Evolutionary conservation across 23 red algal genomes (phyloP), one percentile per base, ranked within the genome.

Genomic region (Gracilaria gracilis): DNA sequence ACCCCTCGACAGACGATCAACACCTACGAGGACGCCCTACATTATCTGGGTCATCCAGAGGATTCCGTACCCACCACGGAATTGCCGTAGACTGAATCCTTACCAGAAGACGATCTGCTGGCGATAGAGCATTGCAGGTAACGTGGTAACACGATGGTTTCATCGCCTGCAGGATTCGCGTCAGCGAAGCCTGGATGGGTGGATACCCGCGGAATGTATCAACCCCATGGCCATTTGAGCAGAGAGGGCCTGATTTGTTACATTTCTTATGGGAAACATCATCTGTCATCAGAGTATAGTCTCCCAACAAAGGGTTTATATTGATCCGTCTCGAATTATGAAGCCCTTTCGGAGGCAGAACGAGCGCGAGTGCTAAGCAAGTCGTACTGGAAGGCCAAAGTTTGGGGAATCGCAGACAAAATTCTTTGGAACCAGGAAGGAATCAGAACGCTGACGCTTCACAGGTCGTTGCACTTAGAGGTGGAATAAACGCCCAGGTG

Each of bases 301-400:
- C 38, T 64, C 7, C 25, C 48, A 25, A 24, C 29, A 17, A 83
- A 44, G 57, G 80, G 40, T 16, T 55, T 59, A 4, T 59, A 59
- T 28, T 24, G 54, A 38, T 9, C 58, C n/a, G 44, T 81, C 76
- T 27, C 58, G 76, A 81, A 57, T 27, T 81, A 81, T 58, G 46
- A 54, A 31, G 76, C 76, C 25, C 48, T 81, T 11, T 32, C 38
- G 13, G 42, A 81, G 44, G 76, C 1, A 40, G 0, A 81, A 19
- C 16, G 46, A 8, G 21, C 38, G 3, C 47, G 48, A 12, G 1
- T 81, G 46, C 76, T 48, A 19, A 48, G 17, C 9, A 16, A 57
- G 0, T 81, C 76, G 11, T 81, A 55, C 58, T 57, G 76, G 48
- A 55, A 81, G n/a, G 76, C 76, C 48, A 81, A 81, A 31, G 76